Evolutionary conservation across 176 grass and related monocot species (phyloP).

Genomic region (Rhynchospora tenuis): DNA sequence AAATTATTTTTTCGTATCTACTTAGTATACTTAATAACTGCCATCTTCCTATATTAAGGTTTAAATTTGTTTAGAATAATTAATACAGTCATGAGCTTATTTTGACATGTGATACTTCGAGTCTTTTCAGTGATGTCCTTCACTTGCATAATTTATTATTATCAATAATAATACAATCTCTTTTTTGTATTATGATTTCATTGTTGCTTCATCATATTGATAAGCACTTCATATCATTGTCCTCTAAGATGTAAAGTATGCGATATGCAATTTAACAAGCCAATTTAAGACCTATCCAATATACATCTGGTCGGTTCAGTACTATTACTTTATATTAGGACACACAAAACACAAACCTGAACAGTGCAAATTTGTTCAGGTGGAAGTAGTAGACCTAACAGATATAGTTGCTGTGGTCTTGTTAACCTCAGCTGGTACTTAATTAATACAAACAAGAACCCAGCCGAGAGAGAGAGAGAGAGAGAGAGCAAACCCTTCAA

Average conservation of each 20-base stretch:
- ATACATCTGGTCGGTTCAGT: background rate
- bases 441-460: background rate
- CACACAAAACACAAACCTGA: background rate
- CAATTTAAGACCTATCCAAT: background rate
- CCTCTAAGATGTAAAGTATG: background rate
- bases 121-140: background rate
- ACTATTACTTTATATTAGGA: background rate
- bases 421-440: background rate
- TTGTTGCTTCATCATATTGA: background rate
- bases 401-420: background rate
- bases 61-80: background rate
- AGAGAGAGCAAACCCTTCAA: constrained; percentile 48
- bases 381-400: background rate
- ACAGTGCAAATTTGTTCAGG: background rate
- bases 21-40: background rate
- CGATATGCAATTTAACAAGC: background rate
- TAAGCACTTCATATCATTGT: background rate
- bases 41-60: background rate
- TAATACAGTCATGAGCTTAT: background rate
- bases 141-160: background rate
- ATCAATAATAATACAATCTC: background rate
- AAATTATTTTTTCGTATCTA: background rate
- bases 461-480: background rate
- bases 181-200: background rate
- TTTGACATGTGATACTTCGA: background rate